Evolutionary conservation across 2,329 filamentous ascomycete species (phyloP).

Genomic region (Aschersonia sp.): DNA sequence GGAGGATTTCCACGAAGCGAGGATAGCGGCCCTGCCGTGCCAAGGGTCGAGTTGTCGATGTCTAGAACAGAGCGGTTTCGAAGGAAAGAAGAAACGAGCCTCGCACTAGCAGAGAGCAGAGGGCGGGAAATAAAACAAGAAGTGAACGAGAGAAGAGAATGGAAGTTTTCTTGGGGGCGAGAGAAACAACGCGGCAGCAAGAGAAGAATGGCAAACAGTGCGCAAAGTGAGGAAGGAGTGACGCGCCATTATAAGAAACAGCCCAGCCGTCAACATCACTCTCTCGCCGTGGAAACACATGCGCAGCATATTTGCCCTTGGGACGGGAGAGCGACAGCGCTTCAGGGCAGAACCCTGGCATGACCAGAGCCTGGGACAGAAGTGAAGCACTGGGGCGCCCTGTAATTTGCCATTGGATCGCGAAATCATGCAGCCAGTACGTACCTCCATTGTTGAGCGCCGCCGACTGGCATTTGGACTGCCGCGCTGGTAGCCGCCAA

Average conservation of each 20-base stretch:
- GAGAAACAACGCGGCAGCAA: neutral
- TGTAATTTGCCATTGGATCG: neutral
- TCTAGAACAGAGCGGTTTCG: neutral
- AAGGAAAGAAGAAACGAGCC: neutral
- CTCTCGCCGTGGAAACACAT: too few species aligned
- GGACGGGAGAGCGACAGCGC: neutral
- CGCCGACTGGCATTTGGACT: conserved; percentile 1
- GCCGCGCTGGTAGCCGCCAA: conserved; percentile 1
- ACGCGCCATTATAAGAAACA: neutral
- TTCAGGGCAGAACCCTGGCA: neutral
- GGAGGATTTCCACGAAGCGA: neutral
- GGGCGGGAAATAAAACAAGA: neutral
- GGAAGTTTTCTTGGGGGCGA: neutral
- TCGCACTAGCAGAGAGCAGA: neutral
- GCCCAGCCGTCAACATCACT: too few species aligned
- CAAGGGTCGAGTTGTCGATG: neutral
- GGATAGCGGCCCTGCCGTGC: too few species aligned
- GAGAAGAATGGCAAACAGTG: neutral
- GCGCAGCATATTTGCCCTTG: too few species aligned
- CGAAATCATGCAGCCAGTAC: neutral
- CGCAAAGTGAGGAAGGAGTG: neutral
- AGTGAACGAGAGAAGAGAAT: neutral
- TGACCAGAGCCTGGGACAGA: neutral
- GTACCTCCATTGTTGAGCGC: conserved; percentile 1
- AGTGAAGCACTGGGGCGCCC: neutral